These are phyloP conservation scores for Ustilago sp. DNA, from an alignment of 1,284 basidiomycete species.

Conservation along the genomic window DNA sequence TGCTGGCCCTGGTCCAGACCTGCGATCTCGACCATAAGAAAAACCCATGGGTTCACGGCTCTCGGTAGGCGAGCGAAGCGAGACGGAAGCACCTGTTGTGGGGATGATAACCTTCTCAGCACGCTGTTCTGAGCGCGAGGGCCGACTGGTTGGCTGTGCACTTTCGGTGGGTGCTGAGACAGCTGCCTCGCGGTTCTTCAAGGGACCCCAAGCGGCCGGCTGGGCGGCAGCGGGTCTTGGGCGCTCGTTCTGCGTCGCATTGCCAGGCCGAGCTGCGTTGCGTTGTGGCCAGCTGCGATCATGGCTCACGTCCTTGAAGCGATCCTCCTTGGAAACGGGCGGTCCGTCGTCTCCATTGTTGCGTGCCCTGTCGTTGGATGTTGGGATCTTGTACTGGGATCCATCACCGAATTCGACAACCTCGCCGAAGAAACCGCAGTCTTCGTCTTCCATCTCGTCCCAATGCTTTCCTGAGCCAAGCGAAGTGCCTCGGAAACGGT, in stretches of 20 bases:
- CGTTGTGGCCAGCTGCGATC: slow-evolving; percentile 63
- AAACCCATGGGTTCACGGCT: slow-evolving; percentile 26
- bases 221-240: slow-evolving; percentile 17
- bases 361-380: slow-evolving; percentile 40
- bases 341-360: slow-evolving; percentile 18
- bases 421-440: slow-evolving; percentile 63
- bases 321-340: slow-evolving; percentile 62
- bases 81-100: slow-evolving; percentile 46
- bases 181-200: slow-evolving; percentile 32
- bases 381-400: slow-evolving; percentile 65
- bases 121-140: slow-evolving; percentile 39
- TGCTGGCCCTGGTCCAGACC: slow-evolving; percentile 18
- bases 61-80: slow-evolving; percentile 47
- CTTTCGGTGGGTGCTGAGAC: slow-evolving; percentile 18
- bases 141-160: slow-evolving; percentile 17
- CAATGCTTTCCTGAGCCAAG: slow-evolving; percentile 62
- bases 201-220: slow-evolving; percentile 30
- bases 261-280: slow-evolving; percentile 9
- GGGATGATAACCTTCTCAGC: slow-evolving; percentile 54
- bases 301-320: slow-evolving; percentile 64
- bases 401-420: slow-evolving; percentile 69
- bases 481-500: slow-evolving; percentile 63
- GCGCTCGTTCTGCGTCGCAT: slow-evolving; percentile 18
- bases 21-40: slow-evolving; percentile 42
- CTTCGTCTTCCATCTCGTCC: slow-evolving; percentile 68